phyloP scores from a whole-genome alignment of 176 grass and related monocot species.

The Urochloa ruziziensis region DNA sequence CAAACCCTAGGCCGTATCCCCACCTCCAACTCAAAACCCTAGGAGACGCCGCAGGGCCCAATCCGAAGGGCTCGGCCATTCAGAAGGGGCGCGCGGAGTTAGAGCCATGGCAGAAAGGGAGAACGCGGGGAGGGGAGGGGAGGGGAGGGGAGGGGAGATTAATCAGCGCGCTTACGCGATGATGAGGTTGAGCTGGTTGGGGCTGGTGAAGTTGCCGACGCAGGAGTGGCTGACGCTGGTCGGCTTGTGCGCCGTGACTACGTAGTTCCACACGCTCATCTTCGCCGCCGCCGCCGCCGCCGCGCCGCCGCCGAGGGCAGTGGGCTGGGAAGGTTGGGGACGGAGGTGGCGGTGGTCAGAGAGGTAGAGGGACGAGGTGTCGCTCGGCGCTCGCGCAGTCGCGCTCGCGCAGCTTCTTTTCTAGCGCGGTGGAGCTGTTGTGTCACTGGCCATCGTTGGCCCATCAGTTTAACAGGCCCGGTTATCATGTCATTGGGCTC shows the following conservation, averaged over 20 bases:
- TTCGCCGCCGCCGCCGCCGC: conserved; percentile 26
- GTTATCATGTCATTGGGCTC: neutral
- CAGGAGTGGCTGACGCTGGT: conserved; percentile 98
- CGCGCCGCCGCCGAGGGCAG: neutral
- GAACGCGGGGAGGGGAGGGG: neutral
- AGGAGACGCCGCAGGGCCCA: neutral
- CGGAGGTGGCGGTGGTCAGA: neutral
- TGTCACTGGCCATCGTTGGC: neutral
- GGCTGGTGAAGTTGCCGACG: conserved; percentile 95
- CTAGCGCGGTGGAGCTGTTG: neutral
- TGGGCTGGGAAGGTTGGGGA: neutral
- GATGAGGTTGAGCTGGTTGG: conserved; percentile 89
- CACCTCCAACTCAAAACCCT: neutral
- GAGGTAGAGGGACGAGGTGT: neutral
- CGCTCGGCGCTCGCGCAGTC: neutral
- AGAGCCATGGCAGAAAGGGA: neutral
- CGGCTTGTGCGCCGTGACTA: conserved; percentile 96
- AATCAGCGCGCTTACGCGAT: conserved; percentile 67
- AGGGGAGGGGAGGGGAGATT: neutral
- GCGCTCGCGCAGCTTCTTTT: conserved; percentile 1
- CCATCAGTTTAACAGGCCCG: neutral
- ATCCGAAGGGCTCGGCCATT: neutral
- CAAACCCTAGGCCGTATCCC: conserved; percentile 25
- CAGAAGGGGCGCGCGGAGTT: neutral
- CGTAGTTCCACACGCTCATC: conserved; percentile 99